phyloP scores from a whole-genome alignment of 179 eudicot species.

The Gypsophila paniculata region DNA sequence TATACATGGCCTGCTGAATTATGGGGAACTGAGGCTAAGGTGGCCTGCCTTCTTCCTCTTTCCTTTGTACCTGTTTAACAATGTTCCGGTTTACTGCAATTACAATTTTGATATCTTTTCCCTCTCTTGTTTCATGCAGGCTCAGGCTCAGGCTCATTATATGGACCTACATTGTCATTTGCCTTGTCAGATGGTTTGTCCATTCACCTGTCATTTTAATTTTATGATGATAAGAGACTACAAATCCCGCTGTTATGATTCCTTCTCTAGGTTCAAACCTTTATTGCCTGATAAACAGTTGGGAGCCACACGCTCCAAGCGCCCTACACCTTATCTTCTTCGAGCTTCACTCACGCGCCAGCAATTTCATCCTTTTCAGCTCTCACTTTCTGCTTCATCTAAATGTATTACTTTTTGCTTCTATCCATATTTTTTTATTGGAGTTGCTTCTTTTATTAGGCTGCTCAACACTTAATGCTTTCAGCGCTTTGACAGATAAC shows the following conservation, averaged over 20 bases:
- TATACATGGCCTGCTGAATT: too few species aligned
- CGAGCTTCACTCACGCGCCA: conserved; percentile 36
- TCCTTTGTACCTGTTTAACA: too few species aligned
- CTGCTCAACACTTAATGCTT: conserved; percentile 84
- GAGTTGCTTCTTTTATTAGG: conserved; percentile 28
- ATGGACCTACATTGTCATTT: not conserved
- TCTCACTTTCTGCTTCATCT: conserved; percentile 34
- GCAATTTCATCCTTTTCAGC: conserved; percentile 29
- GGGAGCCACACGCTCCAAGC: conserved; percentile 36
- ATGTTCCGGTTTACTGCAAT: too few species aligned
- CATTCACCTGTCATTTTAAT: conserved; percentile 33
- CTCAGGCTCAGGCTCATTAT: too few species aligned
- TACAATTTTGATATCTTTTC: too few species aligned
- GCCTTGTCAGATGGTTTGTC: conserved; percentile 38
- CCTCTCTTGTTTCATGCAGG: too few species aligned
- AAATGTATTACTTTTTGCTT: conserved; percentile 45
- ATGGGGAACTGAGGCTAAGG: too few species aligned
- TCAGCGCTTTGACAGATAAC: conserved; percentile 82
- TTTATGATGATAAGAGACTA: conserved; percentile 40
- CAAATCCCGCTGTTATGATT: conserved; percentile 37
- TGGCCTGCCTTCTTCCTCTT: too few species aligned
- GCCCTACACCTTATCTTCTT: conserved; percentile 25
- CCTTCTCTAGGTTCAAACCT: conserved; percentile 38
- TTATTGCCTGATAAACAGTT: conserved; percentile 33
- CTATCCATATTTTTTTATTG: conserved; percentile 10